Base-by-base conservation (phyloP, 164 flowering plant genomes). In the Nymphaea colorata region DNA sequence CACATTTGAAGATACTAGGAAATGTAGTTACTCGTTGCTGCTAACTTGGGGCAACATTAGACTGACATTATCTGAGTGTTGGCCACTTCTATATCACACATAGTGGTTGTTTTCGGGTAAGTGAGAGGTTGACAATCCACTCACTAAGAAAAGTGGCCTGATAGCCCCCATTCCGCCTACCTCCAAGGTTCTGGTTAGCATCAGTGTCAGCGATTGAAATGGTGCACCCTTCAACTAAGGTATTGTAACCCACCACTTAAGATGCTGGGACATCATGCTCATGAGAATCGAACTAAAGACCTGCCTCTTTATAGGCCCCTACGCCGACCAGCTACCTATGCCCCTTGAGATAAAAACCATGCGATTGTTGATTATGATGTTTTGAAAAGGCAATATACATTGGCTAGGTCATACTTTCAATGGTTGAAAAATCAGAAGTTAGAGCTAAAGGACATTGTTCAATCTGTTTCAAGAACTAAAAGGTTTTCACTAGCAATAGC, bases 31-130 rank as follows among this genome's bases (percentile, higher is more conserved):
- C 98, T 67, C 98, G 92, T 84, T 98, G 99, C 6, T 93, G 84
- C 67, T 95, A 95, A 77, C 92, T 95, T 64, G 99, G 99, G 83
- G 99, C 99, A 68, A 95, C 99, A 64, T 73, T 95, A 78, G 99
- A 95, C 71, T 86, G 98, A 6, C 92, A 95, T 83, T 98, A 98
- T 14, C 76, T 92, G 65, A 94, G 99, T 43, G 98, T 98, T 2
- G 99, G 99, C 69, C 90, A 98, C 11, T 95, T 95, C 77, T 95
- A 92, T 43, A 64, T 92, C 53, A 95, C 99, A 12, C 93, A 87
- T 68, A 86, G 97, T 76, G 96, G 97, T 16, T 81, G 98, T 64
- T 97, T 92, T 62, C 1, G 36, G 36, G 36, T 25, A 25, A 25
- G 36, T 1, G 1, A 25, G 36, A 25, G 36, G 36, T 25, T 25